These are phyloP conservation scores for Talaromyces sp. DNA, from an alignment of 2,329 filamentous ascomycete genomes.

Conservation along the genomic window DNA sequence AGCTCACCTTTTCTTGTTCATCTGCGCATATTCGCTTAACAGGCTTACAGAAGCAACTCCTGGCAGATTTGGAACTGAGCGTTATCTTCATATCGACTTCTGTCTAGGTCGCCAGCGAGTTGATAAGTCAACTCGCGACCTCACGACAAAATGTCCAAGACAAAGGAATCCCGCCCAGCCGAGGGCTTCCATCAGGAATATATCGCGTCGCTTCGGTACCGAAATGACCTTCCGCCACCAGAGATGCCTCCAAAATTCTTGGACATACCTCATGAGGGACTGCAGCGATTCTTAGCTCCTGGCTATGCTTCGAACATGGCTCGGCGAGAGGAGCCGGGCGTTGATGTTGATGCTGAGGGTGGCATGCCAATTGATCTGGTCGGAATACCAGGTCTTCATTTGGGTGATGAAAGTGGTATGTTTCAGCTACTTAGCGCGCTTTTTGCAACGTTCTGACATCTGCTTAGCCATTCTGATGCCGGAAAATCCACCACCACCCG, in stretches of 20 bases:
- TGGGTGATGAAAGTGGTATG: constrained; percentile 89
- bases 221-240: constrained; percentile 91
- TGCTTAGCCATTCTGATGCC: constrained; percentile 74
- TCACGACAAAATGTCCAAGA: constrained; percentile 36
- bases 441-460: not conserved
- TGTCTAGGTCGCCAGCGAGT: not conserved
- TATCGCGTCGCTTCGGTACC: constrained; percentile 91
- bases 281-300: constrained; percentile 85
- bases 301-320: constrained; percentile 86
- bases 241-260: constrained; percentile 94
- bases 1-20: not conserved
- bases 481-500: constrained; percentile 65
- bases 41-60: not conserved
- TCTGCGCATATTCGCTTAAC: not conserved
- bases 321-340: constrained; percentile 88
- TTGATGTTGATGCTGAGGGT: constrained; percentile 94
- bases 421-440: not conserved
- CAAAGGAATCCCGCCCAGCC: constrained; percentile 38
- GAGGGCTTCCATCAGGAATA: constrained; percentile 80
- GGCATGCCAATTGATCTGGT: constrained; percentile 96
- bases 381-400: constrained; percentile 89
- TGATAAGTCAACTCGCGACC: not conserved
- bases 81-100: not conserved
- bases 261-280: constrained; percentile 90
- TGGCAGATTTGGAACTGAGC: not conserved